Percentiles rank a stretch among this genome's conserved stretches.
phyloP scores from a whole-genome alignment of 1,139 yeast genomes.

The Nadsonia commutata region DNA sequence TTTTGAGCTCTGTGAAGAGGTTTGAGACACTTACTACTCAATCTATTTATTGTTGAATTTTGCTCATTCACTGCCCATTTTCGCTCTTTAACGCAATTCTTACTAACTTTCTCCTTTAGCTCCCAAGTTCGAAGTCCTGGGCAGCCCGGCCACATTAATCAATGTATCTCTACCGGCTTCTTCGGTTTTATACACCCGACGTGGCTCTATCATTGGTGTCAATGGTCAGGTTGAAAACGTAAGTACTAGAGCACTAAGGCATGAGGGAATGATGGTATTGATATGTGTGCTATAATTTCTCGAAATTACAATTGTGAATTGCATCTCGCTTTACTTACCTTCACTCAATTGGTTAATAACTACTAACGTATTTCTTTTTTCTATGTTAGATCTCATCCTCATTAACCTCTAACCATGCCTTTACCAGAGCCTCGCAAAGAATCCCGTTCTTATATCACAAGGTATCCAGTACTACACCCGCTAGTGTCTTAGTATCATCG shows the following conservation, averaged over 20 bases:
- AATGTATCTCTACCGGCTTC: conserved; percentile 37
- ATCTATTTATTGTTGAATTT: too few relatives aligned
- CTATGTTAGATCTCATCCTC: conserved; percentile 11
- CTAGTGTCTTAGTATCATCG: conserved; percentile 13
- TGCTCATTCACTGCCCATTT: too few relatives aligned
- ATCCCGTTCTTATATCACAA: conserved; percentile 16
- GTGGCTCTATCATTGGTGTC: conserved; percentile 32
- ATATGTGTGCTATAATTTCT: too few relatives aligned
- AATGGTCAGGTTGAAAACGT: conserved; percentile 29
- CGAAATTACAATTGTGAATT: neutral
- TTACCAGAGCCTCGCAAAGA: conserved; percentile 11
- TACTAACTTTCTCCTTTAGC: conserved; percentile 13
- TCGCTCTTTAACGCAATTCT: too few relatives aligned
- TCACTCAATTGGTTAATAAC: too few relatives aligned
- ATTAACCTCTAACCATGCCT: conserved; percentile 11
- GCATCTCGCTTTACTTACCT: too few relatives aligned
- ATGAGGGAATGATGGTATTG: too few relatives aligned
- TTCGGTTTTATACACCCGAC: conserved; percentile 29
- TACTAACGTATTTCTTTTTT: neutral
- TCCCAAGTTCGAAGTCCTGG: conserved; percentile 32
- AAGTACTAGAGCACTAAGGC: conserved; percentile 6
- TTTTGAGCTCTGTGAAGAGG: too few relatives aligned
- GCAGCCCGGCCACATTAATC: conserved; percentile 30
- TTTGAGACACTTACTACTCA: too few relatives aligned
- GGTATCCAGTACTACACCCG: conserved; percentile 15